phyloP scores from a whole-genome alignment of 2,329 filamentous ascomycete species.

The Alternaria arbusti region DNA sequence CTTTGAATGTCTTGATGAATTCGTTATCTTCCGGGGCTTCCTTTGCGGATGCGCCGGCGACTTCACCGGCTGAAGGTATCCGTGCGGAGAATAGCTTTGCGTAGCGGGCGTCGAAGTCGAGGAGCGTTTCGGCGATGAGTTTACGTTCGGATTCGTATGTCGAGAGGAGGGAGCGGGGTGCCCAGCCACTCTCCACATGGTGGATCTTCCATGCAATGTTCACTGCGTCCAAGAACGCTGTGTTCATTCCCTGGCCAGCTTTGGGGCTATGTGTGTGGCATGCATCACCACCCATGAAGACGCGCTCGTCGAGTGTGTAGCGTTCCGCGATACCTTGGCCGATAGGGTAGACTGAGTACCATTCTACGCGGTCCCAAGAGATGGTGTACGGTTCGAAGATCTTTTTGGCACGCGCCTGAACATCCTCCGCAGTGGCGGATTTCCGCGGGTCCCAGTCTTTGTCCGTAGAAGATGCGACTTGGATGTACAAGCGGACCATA shows the following conservation, averaged over 20 bases:
- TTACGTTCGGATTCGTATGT: slow-evolving; percentile 90
- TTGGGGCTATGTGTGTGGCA: slow-evolving; percentile 70
- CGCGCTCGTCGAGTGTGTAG: slow-evolving; percentile 68
- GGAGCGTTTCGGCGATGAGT: slow-evolving; percentile 79
- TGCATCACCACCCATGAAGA: slow-evolving; percentile 70
- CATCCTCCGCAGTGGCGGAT: slow-evolving; percentile 64
- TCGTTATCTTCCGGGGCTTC: slow-evolving; percentile 65
- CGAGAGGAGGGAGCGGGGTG: slow-evolving; percentile 73
- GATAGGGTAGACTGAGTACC: slow-evolving; percentile 71
- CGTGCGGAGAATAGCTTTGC: slow-evolving; percentile 87
- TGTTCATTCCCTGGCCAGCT: slow-evolving; percentile 70
- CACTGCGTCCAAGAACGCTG: slow-evolving; percentile 68
- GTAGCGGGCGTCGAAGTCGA: slow-evolving; percentile 88
- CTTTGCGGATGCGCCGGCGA: slow-evolving; percentile 64
- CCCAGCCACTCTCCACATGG: slow-evolving; percentile 83
- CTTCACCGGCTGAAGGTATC: slow-evolving; percentile 74
- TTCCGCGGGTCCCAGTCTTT: slow-evolving; percentile 67
- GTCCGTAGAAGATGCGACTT: slow-evolving; percentile 68
- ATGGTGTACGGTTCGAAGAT: slow-evolving; percentile 67
- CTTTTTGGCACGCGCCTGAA: slow-evolving; percentile 63
- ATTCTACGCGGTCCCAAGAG: slow-evolving; percentile 69
- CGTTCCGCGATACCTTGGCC: slow-evolving; percentile 70
- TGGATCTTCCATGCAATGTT: slow-evolving; percentile 98
- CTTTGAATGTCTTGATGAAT: slow-evolving; percentile 90
- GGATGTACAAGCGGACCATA: slow-evolving; percentile 63